phyloP scores from a whole-genome alignment of 192 early-diverging fungal genomes.

The Coemansia sp. region DNA sequence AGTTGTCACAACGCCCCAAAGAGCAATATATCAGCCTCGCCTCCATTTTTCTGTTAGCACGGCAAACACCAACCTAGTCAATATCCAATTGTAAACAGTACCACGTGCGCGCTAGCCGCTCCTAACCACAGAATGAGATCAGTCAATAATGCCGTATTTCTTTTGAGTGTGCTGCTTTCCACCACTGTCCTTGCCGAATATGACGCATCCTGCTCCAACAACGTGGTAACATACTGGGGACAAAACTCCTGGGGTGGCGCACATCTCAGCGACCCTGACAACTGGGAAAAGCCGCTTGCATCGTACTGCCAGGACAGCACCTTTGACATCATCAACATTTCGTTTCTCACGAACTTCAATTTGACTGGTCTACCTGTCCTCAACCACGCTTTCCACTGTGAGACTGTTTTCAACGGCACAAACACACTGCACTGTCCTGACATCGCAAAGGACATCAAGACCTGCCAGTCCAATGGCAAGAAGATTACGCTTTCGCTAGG shows the following conservation, averaged over 20 bases:
- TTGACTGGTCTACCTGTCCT: conserved; percentile 60
- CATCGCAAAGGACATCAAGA: conserved; percentile 69
- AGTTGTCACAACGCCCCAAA: not conserved
- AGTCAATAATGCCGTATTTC: not conserved
- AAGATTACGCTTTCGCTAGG: conserved; percentile 76
- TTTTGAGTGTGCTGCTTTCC: not conserved
- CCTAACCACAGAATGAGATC: too few species aligned
- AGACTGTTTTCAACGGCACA: conserved; percentile 58
- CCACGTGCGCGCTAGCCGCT: not conserved
- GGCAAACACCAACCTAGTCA: not conserved
- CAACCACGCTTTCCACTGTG: conserved; percentile 75
- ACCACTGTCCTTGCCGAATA: conserved; percentile 15
- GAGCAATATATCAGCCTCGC: not conserved
- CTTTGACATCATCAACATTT: conserved; percentile 61
- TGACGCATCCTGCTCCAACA: conserved; percentile 42
- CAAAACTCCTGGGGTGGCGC: conserved; percentile 63
- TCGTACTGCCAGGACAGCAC: conserved; percentile 61
- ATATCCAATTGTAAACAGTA: not conserved
- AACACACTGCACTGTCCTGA: conserved; percentile 67
- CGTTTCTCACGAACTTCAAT: conserved; percentile 70
- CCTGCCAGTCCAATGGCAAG: conserved; percentile 74
- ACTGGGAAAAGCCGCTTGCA: conserved; percentile 55
- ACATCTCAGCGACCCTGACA: conserved; percentile 45
- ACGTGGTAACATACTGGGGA: conserved; percentile 65
- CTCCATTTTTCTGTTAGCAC: not conserved